Percentiles rank a stretch among this genome's conserved stretches.
These are phyloP conservation scores for Globisporangium recalcitrans DNA, from an alignment of 352 stramenopile species.

Conservation along the genomic window DNA sequence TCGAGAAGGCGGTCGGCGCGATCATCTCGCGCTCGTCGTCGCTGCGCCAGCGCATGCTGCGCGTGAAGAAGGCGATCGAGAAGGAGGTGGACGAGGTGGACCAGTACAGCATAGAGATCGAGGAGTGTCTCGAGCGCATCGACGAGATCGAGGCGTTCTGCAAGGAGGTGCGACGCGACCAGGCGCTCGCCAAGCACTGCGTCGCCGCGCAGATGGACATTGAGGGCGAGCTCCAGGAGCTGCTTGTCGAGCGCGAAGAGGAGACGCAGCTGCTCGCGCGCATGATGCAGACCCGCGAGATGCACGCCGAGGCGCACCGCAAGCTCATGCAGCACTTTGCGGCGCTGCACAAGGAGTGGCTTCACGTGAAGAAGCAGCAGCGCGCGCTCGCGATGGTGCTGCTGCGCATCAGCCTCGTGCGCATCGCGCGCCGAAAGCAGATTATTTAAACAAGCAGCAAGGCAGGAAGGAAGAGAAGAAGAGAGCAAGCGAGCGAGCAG, in stretches of 20 bases:
- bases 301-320: conserved; percentile 20
- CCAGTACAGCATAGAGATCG: conserved; percentile 18
- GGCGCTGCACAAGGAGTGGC: conserved; percentile 17
- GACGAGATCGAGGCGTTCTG: conserved; percentile 20
- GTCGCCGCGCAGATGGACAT: conserved; percentile 12
- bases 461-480: background rate
- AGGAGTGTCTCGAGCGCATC: conserved; percentile 20
- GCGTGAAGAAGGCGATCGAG: conserved; percentile 20
- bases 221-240: conserved; percentile 18
- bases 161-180: conserved; percentile 14
- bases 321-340: conserved; percentile 23
- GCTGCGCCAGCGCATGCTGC: conserved; percentile 20
- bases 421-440: conserved; percentile 16
- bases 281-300: conserved; percentile 21
- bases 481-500: background rate
- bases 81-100: conserved; percentile 20
- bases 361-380: conserved; percentile 22
- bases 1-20: conserved; percentile 17
- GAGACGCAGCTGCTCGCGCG: conserved; percentile 21
- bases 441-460: conserved; percentile 13
- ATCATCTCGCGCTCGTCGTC: conserved; percentile 21
- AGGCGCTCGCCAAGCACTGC: conserved; percentile 16
- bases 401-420: conserved; percentile 20
- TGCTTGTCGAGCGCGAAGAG: conserved; percentile 16
- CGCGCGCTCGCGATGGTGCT: conserved; percentile 20